Evolutionary conservation across 805 yeast genomes (phyloP), one percentile per base, ranked within the genome.

Genomic region (Wickerhamiella alocasiicola): DNA sequence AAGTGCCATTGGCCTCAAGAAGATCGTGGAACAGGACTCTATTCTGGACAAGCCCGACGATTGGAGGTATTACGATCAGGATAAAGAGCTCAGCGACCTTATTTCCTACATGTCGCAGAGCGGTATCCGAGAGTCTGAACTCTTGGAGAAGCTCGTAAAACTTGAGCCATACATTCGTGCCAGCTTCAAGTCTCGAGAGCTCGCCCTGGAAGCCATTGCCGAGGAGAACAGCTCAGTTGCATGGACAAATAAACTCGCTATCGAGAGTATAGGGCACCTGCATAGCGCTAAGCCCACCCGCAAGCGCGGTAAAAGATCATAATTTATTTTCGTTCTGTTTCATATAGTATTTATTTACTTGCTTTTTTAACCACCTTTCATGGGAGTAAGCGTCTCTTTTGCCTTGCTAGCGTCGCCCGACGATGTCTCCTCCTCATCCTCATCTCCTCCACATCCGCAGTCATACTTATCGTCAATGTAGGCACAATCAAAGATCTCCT

Each of bases 391-490:
- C 7, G 21, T 21, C 4, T 20, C 6, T 29, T 28, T 36, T 28
- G 20, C 27, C 12, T 32, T 32, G 27, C 12, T 31, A 9, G 16
- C 16, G 6, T 17, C 19, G 18, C n/a, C n/a, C n/a, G n/a, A n/a
- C n/a, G n/a, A n/a, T n/a, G n/a, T n/a, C n/a, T 6, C 31, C 24
- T 63, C 63, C 23, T 44, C 44, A 9, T 42, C 41, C 26, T 46
- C 49, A 6, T 45, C 50, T 27, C 45, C 48, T 1, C 91, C 94
- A 62, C 98, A 88, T 0, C 98, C 98, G 65, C 98, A 88, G 53
- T 87, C 94, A 59, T 91, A 91, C 60, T 83, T 91, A 50, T 84
- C 95, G 41, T 82, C 64, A 42, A 91, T 80, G 6, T 71, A 74
- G 2, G 82, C 68, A 57, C 99, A 91, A 57, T 91, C 96, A 57